Percentiles rank a stretch among this genome's conserved stretches.
Evolutionary conservation across 371 early-diverging fungal genomes (phyloP).

Genomic region (Mortierella polycephala): DNA sequence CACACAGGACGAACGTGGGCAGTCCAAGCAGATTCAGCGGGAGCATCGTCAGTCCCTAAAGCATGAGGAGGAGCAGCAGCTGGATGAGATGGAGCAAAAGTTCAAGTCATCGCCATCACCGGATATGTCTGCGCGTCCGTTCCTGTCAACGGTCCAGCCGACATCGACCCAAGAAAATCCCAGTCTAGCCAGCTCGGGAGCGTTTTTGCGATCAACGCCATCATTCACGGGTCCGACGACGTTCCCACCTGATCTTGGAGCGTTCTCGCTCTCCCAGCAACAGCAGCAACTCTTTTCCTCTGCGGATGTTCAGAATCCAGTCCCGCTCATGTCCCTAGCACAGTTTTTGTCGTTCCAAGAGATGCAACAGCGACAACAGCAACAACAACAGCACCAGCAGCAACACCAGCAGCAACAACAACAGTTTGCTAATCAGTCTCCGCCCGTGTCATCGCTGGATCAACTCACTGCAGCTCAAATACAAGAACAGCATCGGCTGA

Average conservation of each 20-base stretch:
- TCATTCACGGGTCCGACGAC: slow-evolving; percentile 8
- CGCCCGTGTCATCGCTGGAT: slow-evolving; percentile 28
- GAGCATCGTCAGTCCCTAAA: slow-evolving; percentile 9
- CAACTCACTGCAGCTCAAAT: slow-evolving; percentile 43
- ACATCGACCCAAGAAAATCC: not conserved
- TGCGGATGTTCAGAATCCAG: not conserved
- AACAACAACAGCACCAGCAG: slow-evolving; percentile 30
- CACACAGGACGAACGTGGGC: not conserved
- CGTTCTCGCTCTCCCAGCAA: slow-evolving; percentile 13
- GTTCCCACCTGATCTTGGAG: slow-evolving; percentile 9
- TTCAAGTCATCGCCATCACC: slow-evolving; percentile 29
- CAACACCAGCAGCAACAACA: slow-evolving; percentile 20
- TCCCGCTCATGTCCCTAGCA: slow-evolving; percentile 24
- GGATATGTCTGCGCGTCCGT: slow-evolving; percentile 7
- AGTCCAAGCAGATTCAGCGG: slow-evolving; percentile 18
- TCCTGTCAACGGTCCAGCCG: slow-evolving; percentile 3
- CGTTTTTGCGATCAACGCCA: slow-evolving; percentile 13
- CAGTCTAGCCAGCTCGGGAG: not conserved
- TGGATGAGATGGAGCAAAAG: slow-evolving; percentile 14
- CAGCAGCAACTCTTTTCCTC: slow-evolving; percentile 7
- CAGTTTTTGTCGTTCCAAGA: slow-evolving; percentile 38
- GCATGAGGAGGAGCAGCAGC: slow-evolving; percentile 8
- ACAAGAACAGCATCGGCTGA: slow-evolving; percentile 45
- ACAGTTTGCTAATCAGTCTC: not conserved
- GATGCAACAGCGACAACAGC: slow-evolving; percentile 25